Base-by-base conservation (phyloP, 2,329 filamentous ascomycete species). In the Aspergillus glaucus region DNA sequence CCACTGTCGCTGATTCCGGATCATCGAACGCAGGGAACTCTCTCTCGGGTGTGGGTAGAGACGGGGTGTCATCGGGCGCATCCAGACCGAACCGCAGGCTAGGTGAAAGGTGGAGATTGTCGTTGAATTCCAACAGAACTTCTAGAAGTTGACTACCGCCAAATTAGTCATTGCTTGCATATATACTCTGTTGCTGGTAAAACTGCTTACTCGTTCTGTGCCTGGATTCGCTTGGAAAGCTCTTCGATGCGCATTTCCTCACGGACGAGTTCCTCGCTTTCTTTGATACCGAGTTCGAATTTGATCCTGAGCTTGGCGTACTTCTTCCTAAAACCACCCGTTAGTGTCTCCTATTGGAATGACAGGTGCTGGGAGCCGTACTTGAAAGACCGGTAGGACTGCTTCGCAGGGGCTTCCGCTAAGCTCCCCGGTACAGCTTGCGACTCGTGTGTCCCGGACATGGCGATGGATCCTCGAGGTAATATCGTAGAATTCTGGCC, bases 71-170 rank as follows among this genome's bases (percentile, higher is more conserved):
- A 42, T 60, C 63, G 3, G 68, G 62, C 32, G 67, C 59, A 49
- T 74, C 76, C 49, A 96, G 73, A 61, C 92, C 85, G 71, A 89
- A 85, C 59, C 87, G 86, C 61, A 86, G 82, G 50, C 85, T 79
- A 24, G 82, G 75, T 9, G 88, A 83, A 41, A 97, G 83, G 65
- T 93, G 87, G 17, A 85, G 76, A 40, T 83, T 87, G 45, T 87
- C 83, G 72, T 98, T 98, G 72, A 96, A 80, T 63, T 96, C 91
- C 53, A 95, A 78, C 30, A 97, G 81, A 9, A 96, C 74, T 60
- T 97, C 92, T 47, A 96, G 81, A 30, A 97, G 74, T 67, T 91
- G 90, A 68, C 91, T 96, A 60, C 42, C 60, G 9, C 44, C 28
- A n/a, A 43, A 30, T 58, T 47, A 57, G 48, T 47, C 45, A 39